Evolutionary conservation across 768 basidiomycete species (phyloP).

Genomic region (Sporobolomyces phaffii): DNA sequence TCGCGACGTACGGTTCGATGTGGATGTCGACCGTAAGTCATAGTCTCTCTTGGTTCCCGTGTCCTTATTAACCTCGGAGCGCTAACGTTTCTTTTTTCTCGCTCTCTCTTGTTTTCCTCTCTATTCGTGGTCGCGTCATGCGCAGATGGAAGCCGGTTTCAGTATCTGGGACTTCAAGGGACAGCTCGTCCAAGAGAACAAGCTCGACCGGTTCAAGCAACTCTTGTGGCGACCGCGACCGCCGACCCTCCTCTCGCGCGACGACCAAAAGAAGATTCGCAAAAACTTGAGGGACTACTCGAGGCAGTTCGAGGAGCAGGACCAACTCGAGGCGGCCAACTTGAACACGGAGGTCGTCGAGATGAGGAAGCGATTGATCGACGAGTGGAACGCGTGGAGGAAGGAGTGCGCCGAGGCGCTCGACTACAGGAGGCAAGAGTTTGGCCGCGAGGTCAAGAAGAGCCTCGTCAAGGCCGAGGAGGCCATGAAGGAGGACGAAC

Average conservation of each 20-base stretch:
- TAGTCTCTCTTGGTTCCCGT: constrained; percentile 6
- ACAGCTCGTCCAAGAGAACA: constrained; percentile 73
- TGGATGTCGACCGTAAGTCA: constrained; percentile 83
- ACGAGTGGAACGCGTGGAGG: constrained; percentile 99
- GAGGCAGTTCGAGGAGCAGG: constrained; percentile 88
- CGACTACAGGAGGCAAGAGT: constrained; percentile 54
- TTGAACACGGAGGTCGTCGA: constrained; percentile 90
- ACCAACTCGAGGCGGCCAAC: constrained; percentile 88
- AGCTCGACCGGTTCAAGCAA: constrained; percentile 94
- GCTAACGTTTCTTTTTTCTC: no score
- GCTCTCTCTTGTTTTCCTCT: no score
- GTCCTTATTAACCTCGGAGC: no score
- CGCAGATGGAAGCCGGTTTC: constrained; percentile 92
- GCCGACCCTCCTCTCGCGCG: constrained; percentile 72
- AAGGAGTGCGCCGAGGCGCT: constrained; percentile 61
- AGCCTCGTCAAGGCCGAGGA: constrained; percentile 51
- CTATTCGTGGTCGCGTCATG: no score
- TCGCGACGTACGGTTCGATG: constrained; percentile 85
- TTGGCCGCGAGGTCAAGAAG: constrained; percentile 41
- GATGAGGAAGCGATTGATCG: constrained; percentile 79
- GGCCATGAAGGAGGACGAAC: constrained; percentile 85
- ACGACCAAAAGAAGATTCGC: constrained; percentile 76
- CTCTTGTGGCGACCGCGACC: constrained; percentile 98
- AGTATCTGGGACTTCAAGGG: constrained; percentile 97
- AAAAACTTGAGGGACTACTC: constrained; percentile 88